phyloP scores from a whole-genome alignment of 257 asterid genomes.

The Penstemon eatonii region DNA sequence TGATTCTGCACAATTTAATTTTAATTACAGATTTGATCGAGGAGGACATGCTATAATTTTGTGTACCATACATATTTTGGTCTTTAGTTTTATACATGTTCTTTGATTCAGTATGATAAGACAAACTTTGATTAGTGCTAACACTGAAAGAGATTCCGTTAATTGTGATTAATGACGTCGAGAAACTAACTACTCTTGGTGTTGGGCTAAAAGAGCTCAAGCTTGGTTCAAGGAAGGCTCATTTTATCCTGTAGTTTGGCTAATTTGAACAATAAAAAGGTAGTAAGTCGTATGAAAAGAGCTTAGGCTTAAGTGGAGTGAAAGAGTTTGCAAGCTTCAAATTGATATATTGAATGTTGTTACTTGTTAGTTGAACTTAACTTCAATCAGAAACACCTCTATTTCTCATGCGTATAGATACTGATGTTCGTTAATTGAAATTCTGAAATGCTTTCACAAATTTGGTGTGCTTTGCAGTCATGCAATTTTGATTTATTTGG shows the following conservation, averaged over 20 bases:
- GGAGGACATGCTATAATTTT: not conserved
- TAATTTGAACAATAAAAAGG: too few species aligned
- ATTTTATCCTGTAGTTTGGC: too few species aligned
- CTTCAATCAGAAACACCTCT: too few species aligned
- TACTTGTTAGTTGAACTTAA: constrained; percentile 12
- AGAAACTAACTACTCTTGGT: not conserved
- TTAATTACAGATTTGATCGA: constrained; percentile 6
- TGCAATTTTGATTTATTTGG: constrained; percentile 75
- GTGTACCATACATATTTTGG: not conserved
- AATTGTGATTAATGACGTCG: not conserved
- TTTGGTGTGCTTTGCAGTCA: constrained; percentile 56
- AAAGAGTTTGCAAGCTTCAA: too few species aligned
- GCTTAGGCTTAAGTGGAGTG: too few species aligned
- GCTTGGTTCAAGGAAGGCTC: not conserved
- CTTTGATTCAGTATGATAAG: too few species aligned
- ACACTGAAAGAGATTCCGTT: not conserved
- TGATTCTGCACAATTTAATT: not conserved
- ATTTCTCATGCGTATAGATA: not conserved
- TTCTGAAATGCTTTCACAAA: not conserved
- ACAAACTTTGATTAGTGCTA: not conserved
- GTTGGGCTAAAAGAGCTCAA: not conserved
- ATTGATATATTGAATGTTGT: not conserved
- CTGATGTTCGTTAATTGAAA: not conserved
- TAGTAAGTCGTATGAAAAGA: too few species aligned
- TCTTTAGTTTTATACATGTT: too few species aligned